These are phyloP conservation scores for Arthonia radiata DNA, from an alignment of 495 filamentous ascomycete species.

Conservation along the genomic window DNA sequence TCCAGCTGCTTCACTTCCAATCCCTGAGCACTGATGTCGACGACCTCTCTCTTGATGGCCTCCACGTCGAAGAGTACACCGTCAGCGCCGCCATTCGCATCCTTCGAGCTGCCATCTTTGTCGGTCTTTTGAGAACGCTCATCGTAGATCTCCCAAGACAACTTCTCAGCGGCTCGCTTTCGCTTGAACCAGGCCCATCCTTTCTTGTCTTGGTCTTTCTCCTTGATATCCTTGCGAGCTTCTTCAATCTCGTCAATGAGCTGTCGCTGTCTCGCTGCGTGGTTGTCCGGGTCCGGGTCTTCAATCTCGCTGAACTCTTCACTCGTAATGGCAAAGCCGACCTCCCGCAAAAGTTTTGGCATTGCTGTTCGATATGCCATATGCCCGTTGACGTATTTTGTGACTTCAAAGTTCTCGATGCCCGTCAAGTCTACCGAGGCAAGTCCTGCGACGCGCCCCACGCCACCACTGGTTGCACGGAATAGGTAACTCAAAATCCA, in stretches of 20 bases:
- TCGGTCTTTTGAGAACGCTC: no score
- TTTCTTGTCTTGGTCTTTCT: conserved; percentile 32
- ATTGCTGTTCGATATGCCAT: conserved; percentile 92
- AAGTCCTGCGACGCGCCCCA: conserved; percentile 76
- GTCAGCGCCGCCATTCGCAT: conserved; percentile 10
- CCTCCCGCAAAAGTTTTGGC: conserved; percentile 58
- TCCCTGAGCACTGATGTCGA: conserved; percentile 49
- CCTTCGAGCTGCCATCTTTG: conserved; percentile 13
- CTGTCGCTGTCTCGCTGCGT: conserved; percentile 67
- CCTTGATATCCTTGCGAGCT: conserved; percentile 64
- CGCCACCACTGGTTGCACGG: conserved; percentile 77
- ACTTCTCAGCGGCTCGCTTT: conserved; percentile 52
- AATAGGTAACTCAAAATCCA: conserved; percentile 97
- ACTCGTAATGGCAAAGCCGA: conserved; percentile 71
- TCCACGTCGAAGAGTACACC: conserved; percentile 84
- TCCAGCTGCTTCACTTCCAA: conserved; percentile 62
- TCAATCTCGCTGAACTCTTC: conserved; percentile 96
- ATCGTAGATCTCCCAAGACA: conserved; percentile 91
- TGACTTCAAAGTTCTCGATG: conserved; percentile 77
- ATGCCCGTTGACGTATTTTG: conserved; percentile 67
- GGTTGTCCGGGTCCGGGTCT: conserved; percentile 88
- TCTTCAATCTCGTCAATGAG: conserved; percentile 93
- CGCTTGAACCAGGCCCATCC: conserved; percentile 58
- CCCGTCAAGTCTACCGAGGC: conserved; percentile 56
- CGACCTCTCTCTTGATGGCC: conserved; percentile 41